A percentile compares a stretch with the other conserved stretches of the same genome.
Conservation (phyloP, 331 rosid species). For the Rosa hybrid region DNA sequence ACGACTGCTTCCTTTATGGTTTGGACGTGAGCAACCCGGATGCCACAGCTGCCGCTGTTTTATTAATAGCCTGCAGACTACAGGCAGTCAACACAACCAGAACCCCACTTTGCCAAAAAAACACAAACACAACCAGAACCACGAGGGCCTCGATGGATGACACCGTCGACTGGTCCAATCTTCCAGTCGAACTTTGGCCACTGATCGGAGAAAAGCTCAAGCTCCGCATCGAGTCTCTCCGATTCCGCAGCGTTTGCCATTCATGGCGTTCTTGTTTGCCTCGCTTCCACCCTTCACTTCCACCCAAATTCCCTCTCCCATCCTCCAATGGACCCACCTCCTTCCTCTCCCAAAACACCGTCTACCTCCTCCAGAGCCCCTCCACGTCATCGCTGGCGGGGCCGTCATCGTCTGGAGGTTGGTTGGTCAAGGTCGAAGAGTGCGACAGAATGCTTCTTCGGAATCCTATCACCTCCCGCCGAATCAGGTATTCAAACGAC, state of each 20-base stretch:
- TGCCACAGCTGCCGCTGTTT: no score
- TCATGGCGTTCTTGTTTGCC: constrained; percentile 49
- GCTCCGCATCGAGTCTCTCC: constrained; percentile 40
- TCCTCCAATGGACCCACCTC: background rate
- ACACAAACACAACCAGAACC: no score
- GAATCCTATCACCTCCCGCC: constrained; percentile 26
- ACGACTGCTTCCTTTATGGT: no score
- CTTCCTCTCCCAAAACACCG: constrained; percentile 21
- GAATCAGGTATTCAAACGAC: background rate
- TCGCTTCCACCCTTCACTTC: background rate
- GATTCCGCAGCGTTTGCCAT: constrained; percentile 61
- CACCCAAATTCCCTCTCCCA: constrained; percentile 32
- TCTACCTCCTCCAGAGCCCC: constrained; percentile 32
- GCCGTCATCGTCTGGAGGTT: constrained; percentile 7
- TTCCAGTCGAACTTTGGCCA: constrained; percentile 54
- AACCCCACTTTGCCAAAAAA: no score
- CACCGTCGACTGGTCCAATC: constrained; percentile 46
- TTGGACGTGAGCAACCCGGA: no score
- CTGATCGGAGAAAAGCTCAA: constrained; percentile 43
- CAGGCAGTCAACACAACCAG: no score
- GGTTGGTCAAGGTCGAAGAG: constrained; percentile 39
- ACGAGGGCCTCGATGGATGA: background rate
- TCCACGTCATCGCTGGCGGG: constrained; percentile 2
- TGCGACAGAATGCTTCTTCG: constrained; percentile 26
- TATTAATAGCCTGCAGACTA: no score